These are phyloP conservation scores for Colletotrichum lupini DNA, from an alignment of 2,329 filamentous ascomycete species.

Conservation along the genomic window DNA sequence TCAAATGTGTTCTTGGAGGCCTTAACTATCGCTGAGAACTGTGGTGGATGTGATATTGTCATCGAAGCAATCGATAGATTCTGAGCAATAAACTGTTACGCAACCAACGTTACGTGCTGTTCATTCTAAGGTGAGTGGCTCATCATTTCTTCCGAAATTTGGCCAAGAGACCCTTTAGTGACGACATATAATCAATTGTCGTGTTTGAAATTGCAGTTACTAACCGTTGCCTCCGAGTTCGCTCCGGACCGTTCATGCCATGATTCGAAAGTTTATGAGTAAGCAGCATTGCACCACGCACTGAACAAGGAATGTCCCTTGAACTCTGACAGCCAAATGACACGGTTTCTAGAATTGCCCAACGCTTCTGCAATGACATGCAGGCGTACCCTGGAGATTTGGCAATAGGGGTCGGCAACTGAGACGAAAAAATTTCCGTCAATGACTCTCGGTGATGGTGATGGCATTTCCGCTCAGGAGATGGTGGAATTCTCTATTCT, in stretches of 20 bases:
- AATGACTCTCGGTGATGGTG: constrained; percentile 22
- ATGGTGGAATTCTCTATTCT: not conserved
- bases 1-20: not conserved
- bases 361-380: constrained; percentile 15
- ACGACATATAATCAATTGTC: not conserved
- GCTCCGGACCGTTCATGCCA: not conserved
- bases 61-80: not conserved
- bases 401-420: constrained; percentile 23
- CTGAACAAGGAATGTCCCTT: constrained; percentile 25
- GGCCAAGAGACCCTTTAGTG: not conserved
- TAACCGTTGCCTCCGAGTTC: not conserved
- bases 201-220: not conserved
- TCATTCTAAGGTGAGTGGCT: not conserved
- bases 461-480: not conserved
- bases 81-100: not conserved
- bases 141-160: not conserved
- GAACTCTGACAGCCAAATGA: constrained; percentile 14
- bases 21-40: not conserved
- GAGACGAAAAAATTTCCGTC: constrained; percentile 21
- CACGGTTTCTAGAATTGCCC: constrained; percentile 4
- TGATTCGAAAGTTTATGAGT: constrained; percentile 16
- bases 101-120: not conserved
- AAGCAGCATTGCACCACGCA: constrained; percentile 6
- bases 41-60: not conserved
- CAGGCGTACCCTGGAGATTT: constrained; percentile 24